Base-by-base conservation (phyloP, 225 moss, liverwort and hornwort species). In the Asterella californica region DNA sequence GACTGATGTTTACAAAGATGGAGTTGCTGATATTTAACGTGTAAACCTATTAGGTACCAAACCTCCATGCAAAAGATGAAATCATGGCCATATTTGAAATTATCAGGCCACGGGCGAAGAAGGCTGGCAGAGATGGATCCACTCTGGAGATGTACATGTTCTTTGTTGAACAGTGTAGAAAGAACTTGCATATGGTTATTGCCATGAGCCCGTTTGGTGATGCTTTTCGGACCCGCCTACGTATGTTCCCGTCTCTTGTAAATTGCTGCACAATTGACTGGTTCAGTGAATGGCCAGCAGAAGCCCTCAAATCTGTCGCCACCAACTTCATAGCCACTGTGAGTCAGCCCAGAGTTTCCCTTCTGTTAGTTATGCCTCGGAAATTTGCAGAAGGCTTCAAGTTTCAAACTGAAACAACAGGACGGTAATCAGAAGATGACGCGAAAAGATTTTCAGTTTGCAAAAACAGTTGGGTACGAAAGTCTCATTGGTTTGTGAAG, bases 221-320 rank as follows among this genome's bases (percentile, higher is more conserved):
- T 42, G 89, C 89, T 60, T 91, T 91, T 74, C 81, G 89, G 79
- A 91, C 86, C 33, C 84, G 91, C 15, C 81, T 89, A 27, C 85
- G 89, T 24, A 91, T 91, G 91, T 91, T 91, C 76, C 91, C 91
- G 46, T 89, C 91, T 17, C 89, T 91, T 9, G 89, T 91, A 59
- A 91, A 91, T 70, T 91, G 89, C 38, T 89, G 89, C 66, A 91
- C 91, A 38, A 89, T 91, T 52, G 89, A 91, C 75, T 91, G 89
- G 89, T 91, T 91, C 50, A 91, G 89, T 79, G 87, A 88, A 64
- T 91, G 91, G 89, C 91, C 89, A 64, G 86, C 80, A 15, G 87
- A 89, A 70, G 89, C 89, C 25, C 82, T 91, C 53, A 83, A 79
- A 55, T 89, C 89, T 37, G 91, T 91, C 72, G 91, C 89, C 48